Conservation (phyloP, 2,329 filamentous ascomycete species). For the Aureobasidium sp. region DNA sequence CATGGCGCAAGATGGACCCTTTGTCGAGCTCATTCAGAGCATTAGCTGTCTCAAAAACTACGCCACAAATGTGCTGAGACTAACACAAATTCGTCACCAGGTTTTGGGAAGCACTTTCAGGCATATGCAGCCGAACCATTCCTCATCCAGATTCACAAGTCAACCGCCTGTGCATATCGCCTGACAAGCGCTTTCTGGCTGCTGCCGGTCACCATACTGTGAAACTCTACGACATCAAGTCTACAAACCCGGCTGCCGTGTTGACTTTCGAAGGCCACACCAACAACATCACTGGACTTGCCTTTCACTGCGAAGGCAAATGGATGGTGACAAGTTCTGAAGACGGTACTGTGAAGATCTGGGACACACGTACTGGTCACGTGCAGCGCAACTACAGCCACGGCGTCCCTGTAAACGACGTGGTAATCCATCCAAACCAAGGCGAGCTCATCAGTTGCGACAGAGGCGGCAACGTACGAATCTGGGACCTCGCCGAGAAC, state of each 20-base stretch:
- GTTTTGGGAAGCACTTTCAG: conserved; percentile 97
- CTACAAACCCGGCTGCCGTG: conserved; percentile 88
- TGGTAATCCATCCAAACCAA: conserved; percentile 99
- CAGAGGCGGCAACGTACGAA: conserved; percentile 79
- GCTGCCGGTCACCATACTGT: conserved; percentile 76
- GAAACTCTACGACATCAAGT: conserved; percentile 98
- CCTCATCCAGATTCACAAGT: conserved; percentile 98
- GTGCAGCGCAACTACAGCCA: conserved; percentile 93
- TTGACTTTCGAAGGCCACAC: conserved; percentile 95
- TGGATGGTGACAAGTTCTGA: conserved; percentile 99
- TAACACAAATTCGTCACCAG: conserved; percentile 38
- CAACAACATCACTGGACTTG: conserved; percentile 90
- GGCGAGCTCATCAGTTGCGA: conserved; percentile 97
- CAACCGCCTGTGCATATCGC: conserved; percentile 95
- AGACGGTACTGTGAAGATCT: conserved; percentile 94
- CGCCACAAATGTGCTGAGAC: conserved; percentile 5
- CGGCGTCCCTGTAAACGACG: conserved; percentile 84
- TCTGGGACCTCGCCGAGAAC: conserved; percentile 96
- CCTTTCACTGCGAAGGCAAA: conserved; percentile 97
- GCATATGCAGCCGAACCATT: conserved; percentile 95
- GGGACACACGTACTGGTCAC: conserved; percentile 79
- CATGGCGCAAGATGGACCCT: conserved; percentile 1
- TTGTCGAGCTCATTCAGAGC: background rate
- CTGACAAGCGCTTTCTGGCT: conserved; percentile 92
- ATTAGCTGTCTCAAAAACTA: background rate